These are phyloP conservation scores for Xylaria sp. DNA, from an alignment of 2,329 filamentous ascomycete genomes.

Conservation along the genomic window DNA sequence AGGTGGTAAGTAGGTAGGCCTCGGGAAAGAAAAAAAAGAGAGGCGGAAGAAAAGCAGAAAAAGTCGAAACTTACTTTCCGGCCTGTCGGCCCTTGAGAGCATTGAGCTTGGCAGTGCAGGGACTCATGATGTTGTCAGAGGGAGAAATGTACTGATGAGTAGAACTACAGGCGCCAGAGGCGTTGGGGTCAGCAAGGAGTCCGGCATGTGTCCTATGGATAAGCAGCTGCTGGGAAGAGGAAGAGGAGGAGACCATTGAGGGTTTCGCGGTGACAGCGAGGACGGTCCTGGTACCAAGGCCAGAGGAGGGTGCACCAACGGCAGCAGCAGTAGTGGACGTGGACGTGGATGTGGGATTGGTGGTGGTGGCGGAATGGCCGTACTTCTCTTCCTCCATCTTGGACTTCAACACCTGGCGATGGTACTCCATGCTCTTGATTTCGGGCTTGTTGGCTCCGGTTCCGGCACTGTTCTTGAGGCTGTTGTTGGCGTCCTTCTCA, in stretches of 20 bases:
- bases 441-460: constrained; percentile 55
- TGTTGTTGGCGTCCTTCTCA: constrained; percentile 73
- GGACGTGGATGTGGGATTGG: not conserved
- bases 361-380: constrained; percentile 27
- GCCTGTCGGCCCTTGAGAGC: constrained; percentile 84
- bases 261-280: constrained; percentile 27
- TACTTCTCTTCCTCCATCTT: constrained; percentile 77
- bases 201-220: constrained; percentile 38
- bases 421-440: constrained; percentile 78
- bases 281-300: constrained; percentile 33
- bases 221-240: constrained; percentile 35
- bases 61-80: constrained; percentile 71
- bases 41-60: not conserved
- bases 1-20: not conserved
- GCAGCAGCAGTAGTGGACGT: not conserved
- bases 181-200: constrained; percentile 44
- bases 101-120: constrained; percentile 83
- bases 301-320: constrained; percentile 31
- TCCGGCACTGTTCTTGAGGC: constrained; percentile 44
- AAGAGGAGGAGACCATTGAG: constrained; percentile 32
- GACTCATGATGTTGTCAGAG: constrained; percentile 90
- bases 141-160: constrained; percentile 77
- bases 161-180: constrained; percentile 48
- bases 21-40: not conserved
- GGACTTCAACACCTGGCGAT: constrained; percentile 78